Evolutionary conservation across 148 eudicot genomes (phyloP).

Genomic region (Fagopyrum esculentum): DNA sequence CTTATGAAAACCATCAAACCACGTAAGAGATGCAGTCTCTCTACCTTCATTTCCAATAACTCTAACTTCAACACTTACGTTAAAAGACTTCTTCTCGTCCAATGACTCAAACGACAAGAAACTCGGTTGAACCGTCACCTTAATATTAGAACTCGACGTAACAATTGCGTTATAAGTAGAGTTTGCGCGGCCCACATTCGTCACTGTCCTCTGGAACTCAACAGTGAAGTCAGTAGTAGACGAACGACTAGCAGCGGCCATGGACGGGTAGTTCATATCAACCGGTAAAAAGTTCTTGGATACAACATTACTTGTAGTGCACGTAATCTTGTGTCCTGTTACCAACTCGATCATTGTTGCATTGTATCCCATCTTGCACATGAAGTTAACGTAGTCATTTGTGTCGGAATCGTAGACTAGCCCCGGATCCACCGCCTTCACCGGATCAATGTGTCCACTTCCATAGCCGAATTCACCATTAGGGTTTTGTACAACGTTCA

Average conservation of each 20-base stretch:
- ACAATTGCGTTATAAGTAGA: constrained; percentile 27
- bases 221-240: not conserved
- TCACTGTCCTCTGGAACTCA: constrained; percentile 39
- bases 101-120: constrained; percentile 27
- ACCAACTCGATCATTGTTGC: not conserved
- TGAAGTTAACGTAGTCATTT: constrained; percentile 31
- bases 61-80: constrained; percentile 23
- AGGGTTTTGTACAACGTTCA: constrained; percentile 23
- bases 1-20: constrained; percentile 44
- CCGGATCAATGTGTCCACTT: constrained; percentile 47
- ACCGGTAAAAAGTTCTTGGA: not conserved
- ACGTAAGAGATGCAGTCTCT: constrained; percentile 26
- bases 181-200: constrained; percentile 25
- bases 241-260: constrained; percentile 17
- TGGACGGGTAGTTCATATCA: constrained; percentile 58
- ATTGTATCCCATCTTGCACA: constrained; percentile 29
- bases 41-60: not conserved
- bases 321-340: constrained; percentile 15
- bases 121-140: constrained; percentile 29
- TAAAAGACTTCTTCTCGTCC: constrained; percentile 29
- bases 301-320: not conserved
- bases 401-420: constrained; percentile 35
- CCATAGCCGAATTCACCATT: constrained; percentile 52
- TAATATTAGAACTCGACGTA: not conserved
- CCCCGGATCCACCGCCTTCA: constrained; percentile 42